phyloP scores from a whole-genome alignment of 352 stramenopile species.

The Phytophthora pseudosyringae region DNA sequence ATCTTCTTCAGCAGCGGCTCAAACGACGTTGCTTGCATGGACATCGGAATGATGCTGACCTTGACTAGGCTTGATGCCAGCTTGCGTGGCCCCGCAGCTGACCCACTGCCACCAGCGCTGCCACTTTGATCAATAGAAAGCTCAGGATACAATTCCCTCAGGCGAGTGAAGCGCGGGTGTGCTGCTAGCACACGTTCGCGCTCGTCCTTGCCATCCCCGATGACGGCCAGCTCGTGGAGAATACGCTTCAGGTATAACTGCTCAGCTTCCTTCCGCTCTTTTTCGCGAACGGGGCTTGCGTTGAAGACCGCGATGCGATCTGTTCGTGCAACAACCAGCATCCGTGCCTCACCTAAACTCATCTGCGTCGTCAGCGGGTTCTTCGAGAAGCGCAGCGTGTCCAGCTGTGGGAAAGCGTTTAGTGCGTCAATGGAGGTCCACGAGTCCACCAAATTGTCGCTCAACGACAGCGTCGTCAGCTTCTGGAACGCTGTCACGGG shows the following conservation, averaged over 20 bases:
- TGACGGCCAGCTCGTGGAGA: constrained; percentile 65
- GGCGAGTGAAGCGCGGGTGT: constrained; percentile 55
- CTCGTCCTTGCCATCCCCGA: constrained; percentile 37
- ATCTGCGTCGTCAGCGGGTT: constrained; percentile 74
- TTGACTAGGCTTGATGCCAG: constrained; percentile 63
- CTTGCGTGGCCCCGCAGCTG: constrained; percentile 40
- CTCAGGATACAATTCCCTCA: constrained; percentile 64
- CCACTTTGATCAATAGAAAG: constrained; percentile 37
- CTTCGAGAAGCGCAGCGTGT: constrained; percentile 68
- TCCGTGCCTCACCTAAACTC: constrained; percentile 66
- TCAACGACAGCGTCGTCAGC: constrained; percentile 63
- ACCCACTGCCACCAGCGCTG: constrained; percentile 2
- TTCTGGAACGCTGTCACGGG: constrained; percentile 43
- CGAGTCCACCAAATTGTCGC: constrained; percentile 68
- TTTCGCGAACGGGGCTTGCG: constrained; percentile 56
- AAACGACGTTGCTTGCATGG: constrained; percentile 65
- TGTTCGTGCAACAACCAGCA: constrained; percentile 74
- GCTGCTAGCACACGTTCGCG: constrained; percentile 39
- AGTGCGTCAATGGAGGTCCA: constrained; percentile 83
- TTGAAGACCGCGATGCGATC: constrained; percentile 67
- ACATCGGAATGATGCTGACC: constrained; percentile 76
- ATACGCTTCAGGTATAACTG: constrained; percentile 87
- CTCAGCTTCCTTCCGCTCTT: constrained; percentile 78
- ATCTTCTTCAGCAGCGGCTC: constrained; percentile 74
- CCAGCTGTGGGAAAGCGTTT: constrained; percentile 62